Conservation (phyloP, 164 flowering plant genomes). For the Cinnamomum chago region DNA sequence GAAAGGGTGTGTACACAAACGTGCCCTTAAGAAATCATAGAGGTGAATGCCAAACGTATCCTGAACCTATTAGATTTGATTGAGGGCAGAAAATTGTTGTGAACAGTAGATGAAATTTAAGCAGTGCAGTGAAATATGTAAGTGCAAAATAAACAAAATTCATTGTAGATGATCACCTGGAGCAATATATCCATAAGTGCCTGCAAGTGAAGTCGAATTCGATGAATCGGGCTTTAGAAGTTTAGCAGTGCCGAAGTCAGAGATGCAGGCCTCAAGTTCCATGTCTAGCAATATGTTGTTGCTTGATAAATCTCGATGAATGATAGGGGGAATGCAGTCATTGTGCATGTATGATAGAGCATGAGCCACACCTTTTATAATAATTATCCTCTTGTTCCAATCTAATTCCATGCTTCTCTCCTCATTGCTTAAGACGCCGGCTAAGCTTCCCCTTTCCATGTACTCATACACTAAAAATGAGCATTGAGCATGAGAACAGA, state of each 20-base stretch:
- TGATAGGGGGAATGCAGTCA: background rate
- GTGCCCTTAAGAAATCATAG: no score
- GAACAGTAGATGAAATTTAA: no score
- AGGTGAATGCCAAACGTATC: no score
- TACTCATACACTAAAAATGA: background rate
- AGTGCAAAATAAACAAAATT: background rate
- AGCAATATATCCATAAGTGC: conserved; percentile 2
- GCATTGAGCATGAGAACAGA: background rate
- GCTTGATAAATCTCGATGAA: conserved; percentile 4
- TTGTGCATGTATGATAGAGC: conserved; percentile 8
- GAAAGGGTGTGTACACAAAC: no score
- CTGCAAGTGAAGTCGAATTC: background rate
- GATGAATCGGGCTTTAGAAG: conserved; percentile 3
- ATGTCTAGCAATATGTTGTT: background rate
- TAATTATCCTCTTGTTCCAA: conserved; percentile 1
- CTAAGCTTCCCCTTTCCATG: conserved; percentile 11
- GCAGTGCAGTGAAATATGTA: no score
- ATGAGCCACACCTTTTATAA: conserved; percentile 4
- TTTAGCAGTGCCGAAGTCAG: conserved; percentile 8
- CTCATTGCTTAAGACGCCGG: background rate
- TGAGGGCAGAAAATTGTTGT: no score
- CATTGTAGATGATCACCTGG: background rate
- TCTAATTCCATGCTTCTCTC: background rate
- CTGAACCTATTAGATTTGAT: no score
- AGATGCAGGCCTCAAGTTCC: conserved; percentile 5